Conservation (phyloP, 495 filamentous ascomycete genomes). For the Penicillium soppii region DNA sequence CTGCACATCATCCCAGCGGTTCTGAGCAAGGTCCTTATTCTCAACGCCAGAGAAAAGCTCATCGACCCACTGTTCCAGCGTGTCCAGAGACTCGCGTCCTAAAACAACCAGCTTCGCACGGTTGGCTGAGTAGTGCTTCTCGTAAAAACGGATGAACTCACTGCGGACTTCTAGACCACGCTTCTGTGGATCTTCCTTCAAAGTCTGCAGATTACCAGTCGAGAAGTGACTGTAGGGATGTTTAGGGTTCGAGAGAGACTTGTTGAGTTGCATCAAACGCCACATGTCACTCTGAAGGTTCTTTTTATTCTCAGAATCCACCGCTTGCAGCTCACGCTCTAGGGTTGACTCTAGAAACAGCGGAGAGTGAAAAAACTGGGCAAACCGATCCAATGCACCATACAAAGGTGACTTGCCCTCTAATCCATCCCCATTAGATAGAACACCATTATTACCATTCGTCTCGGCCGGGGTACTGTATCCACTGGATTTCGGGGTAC, state of each 20-base stretch:
- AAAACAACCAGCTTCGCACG: slow-evolving; percentile 93
- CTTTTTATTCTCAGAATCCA: slow-evolving; percentile 99
- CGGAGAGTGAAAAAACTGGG: slow-evolving; percentile 94
- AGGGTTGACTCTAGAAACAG: slow-evolving; percentile 88
- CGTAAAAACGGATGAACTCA: slow-evolving; percentile 93
- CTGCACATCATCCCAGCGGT: slow-evolving; percentile 74
- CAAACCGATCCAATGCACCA: slow-evolving; percentile 91
- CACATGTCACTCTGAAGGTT: slow-evolving; percentile 95
- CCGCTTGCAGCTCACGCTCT: slow-evolving; percentile 86
- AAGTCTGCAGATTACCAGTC: slow-evolving; percentile 85
- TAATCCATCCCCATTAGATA: slow-evolving; percentile 7
- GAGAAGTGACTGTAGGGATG: slow-evolving; percentile 98
- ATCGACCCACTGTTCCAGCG: slow-evolving; percentile 81
- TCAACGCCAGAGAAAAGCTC: slow-evolving; percentile 81
- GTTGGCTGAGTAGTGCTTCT: slow-evolving; percentile 91
- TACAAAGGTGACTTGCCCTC: slow-evolving; percentile 65
- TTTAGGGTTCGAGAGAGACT: slow-evolving; percentile 81
- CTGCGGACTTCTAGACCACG: slow-evolving; percentile 84
- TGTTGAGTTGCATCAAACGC: slow-evolving; percentile 89
- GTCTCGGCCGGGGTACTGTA: slow-evolving; percentile 27
- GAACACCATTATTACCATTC: slow-evolving; percentile 31
- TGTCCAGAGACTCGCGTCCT: slow-evolving; percentile 84
- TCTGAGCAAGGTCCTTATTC: slow-evolving; percentile 81
- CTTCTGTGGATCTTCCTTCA: slow-evolving; percentile 80
- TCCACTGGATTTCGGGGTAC: slow-evolving; percentile 35